These are phyloP conservation scores for Candida corydali DNA, from an alignment of 805 yeast genomes.

Conservation along the genomic window DNA sequence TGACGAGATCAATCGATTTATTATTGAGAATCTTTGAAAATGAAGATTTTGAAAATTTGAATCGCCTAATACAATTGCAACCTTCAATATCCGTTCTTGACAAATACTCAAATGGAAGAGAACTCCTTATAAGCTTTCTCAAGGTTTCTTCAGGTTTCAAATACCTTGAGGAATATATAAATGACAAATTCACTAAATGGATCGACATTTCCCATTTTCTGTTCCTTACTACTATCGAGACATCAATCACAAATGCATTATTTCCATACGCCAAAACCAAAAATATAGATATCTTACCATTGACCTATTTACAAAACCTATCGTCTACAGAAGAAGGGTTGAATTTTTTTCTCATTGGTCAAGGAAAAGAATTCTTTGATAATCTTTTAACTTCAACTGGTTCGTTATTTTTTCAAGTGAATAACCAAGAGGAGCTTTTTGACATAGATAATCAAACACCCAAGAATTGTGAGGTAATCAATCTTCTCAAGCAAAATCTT, in stretches of 20 bases:
- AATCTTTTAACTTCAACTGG: conserved; percentile 22
- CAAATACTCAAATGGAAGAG: conserved; percentile 24
- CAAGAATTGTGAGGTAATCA: conserved; percentile 27
- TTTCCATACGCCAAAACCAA: conserved; percentile 20
- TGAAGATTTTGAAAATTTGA: conserved; percentile 37
- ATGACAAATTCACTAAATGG: conserved; percentile 68
- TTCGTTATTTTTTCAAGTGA: conserved; percentile 4
- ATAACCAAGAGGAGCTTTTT: conserved; percentile 16
- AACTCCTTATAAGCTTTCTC: conserved; percentile 59
- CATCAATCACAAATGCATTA: conserved; percentile 20
- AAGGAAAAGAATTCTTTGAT: conserved; percentile 43
- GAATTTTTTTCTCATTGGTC: conserved; percentile 41
- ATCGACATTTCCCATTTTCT: conserved; percentile 38
- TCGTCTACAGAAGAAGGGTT: conserved; percentile 81
- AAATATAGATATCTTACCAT: conserved; percentile 2
- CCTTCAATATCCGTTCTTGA: conserved; percentile 49
- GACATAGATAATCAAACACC: conserved; percentile 19
- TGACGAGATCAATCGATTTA: conserved; percentile 15
- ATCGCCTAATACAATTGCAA: conserved; percentile 44
- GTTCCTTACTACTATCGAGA: conserved; percentile 48
- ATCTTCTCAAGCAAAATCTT: conserved; percentile 60
- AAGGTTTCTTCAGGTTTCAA: conserved; percentile 67
- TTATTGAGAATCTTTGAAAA: conserved; percentile 18
- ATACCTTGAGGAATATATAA: conserved; percentile 60
- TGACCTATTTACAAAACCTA: conserved; percentile 70